A percentile compares a stretch with the other conserved stretches of the same genome.
Evolutionary conservation across 345 rosid species (phyloP).

Genomic region (Orychophragmus violaceus): DNA sequence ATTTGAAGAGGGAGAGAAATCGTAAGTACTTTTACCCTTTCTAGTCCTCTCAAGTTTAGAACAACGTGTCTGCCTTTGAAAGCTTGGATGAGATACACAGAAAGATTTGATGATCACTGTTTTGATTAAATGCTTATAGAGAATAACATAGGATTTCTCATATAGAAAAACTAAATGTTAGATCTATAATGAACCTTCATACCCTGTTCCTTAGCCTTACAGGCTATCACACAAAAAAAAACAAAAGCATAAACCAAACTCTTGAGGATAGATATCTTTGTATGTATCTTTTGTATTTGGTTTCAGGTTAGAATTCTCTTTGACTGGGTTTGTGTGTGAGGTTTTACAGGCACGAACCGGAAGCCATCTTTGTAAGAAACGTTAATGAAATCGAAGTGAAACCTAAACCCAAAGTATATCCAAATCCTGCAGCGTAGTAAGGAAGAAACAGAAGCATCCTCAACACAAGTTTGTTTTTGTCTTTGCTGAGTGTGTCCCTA

Average conservation of each 20-base stretch:
- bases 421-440: conserved; percentile 57
- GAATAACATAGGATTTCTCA: background rate
- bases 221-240: too few relatives aligned
- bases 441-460: background rate
- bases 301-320: too few relatives aligned
- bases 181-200: background rate
- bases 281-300: too few relatives aligned
- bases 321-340: background rate
- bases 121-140: background rate
- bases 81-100: background rate
- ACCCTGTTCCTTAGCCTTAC: too few relatives aligned
- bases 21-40: conserved; percentile 40
- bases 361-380: conserved; percentile 69
- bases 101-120: too few relatives aligned
- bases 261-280: too few relatives aligned
- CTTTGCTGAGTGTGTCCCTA: background rate
- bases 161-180: background rate
- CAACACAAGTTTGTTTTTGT: background rate
- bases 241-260: too few relatives aligned
- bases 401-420: conserved; percentile 83
- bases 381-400: conserved; percentile 89
- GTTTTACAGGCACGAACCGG: conserved; percentile 80
- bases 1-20: conserved; percentile 91
- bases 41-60: background rate
- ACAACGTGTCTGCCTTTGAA: background rate